These are phyloP conservation scores for Chlorella vulgaris DNA, from an alignment of 139 green algal species.

Conservation along the genomic window DNA sequence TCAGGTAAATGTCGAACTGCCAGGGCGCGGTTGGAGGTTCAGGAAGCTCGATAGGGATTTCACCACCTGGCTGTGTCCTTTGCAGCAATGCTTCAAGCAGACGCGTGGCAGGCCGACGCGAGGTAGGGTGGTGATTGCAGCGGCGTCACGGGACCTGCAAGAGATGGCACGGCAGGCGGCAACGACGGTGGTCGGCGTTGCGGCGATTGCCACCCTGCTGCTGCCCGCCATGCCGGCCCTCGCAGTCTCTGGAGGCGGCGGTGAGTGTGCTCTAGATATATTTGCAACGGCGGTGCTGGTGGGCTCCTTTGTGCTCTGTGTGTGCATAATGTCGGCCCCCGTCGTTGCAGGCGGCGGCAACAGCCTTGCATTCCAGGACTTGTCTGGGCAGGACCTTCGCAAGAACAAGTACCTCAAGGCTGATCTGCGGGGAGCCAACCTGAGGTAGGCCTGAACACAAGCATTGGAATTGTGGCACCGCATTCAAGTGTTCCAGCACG, in stretches of 20 bases:
- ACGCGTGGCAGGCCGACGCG: background rate
- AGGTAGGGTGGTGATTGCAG: slow-evolving; percentile 16
- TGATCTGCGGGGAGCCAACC: slow-evolving; percentile 69
- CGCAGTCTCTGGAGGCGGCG: slow-evolving; percentile 48
- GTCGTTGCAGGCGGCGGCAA: slow-evolving; percentile 24
- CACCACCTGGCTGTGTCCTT: too few species aligned
- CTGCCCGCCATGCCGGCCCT: slow-evolving; percentile 9
- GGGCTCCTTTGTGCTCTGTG: background rate
- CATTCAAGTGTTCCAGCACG: too few species aligned
- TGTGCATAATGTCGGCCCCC: too few species aligned
- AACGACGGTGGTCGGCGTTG: slow-evolving; percentile 13
- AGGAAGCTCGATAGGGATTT: too few species aligned
- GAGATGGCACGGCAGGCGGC: background rate
- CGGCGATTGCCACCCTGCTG: slow-evolving; percentile 20
- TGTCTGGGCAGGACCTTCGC: slow-evolving; percentile 66
- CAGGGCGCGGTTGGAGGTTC: too few species aligned
- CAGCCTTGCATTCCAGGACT: slow-evolving; percentile 46
- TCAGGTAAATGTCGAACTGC: background rate
- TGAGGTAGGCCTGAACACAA: too few species aligned
- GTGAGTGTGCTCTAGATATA: background rate
- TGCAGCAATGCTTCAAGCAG: slow-evolving; percentile 36
- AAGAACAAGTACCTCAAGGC: slow-evolving; percentile 71
- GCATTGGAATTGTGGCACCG: too few species aligned
- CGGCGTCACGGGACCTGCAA: background rate
- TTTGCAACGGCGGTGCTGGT: background rate